phyloP scores from a whole-genome alignment of 257 asterid species.

The Lycium barbarum region DNA sequence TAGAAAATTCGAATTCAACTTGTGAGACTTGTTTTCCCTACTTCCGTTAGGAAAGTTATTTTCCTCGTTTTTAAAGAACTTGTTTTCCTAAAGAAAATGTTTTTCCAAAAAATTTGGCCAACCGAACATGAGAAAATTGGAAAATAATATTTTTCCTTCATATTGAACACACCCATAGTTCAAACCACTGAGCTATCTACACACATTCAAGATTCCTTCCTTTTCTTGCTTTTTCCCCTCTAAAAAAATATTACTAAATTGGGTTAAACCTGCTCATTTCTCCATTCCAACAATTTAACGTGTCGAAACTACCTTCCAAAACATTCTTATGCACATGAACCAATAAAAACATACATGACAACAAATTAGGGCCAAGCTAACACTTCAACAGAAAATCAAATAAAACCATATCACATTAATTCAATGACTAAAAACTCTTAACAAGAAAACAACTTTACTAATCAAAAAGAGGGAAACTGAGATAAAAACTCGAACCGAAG shows the following conservation, averaged over 20 bases:
- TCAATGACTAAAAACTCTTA: background rate
- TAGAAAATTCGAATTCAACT: too few species aligned
- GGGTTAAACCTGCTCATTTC: background rate
- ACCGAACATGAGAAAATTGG: too few species aligned
- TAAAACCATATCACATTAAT: background rate
- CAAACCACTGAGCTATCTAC: background rate
- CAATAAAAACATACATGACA: background rate
- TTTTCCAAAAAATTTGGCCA: too few species aligned
- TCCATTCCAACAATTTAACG: background rate
- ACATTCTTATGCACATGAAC: background rate
- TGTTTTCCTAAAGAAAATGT: too few species aligned
- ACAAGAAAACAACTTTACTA: background rate
- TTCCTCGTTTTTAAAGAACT: too few species aligned
- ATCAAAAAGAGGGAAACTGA: background rate
- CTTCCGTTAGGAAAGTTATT: too few species aligned
- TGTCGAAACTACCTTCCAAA: background rate
- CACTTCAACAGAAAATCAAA: slow-evolving; percentile 21
- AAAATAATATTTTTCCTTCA: too few species aligned
- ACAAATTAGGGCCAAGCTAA: background rate
- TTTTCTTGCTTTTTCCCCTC: background rate
- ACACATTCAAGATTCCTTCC: slow-evolving; percentile 21
- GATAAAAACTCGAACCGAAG: too few species aligned
- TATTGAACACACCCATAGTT: too few species aligned
- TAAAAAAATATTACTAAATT: background rate
- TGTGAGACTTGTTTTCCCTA: too few species aligned